A percentile compares a stretch with the other conserved stretches of the same genome.
These are phyloP conservation scores for Euryodendron excelsum DNA, from an alignment of 148 eudicot genomes.

Conservation along the genomic window DNA sequence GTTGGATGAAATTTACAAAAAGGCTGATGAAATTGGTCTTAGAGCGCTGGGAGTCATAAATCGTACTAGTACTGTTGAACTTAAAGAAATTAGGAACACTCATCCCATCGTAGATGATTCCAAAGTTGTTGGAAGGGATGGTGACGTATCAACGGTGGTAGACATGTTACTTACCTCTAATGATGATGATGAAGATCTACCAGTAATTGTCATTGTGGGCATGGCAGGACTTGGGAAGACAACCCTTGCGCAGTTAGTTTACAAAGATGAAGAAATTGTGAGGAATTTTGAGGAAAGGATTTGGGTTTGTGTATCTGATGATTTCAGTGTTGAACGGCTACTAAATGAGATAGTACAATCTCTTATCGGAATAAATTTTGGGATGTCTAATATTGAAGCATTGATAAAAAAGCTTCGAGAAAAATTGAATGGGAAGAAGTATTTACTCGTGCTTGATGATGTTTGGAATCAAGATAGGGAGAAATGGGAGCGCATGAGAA, in stretches of 20 bases:
- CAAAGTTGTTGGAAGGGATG: neutral
- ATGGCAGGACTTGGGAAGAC: neutral
- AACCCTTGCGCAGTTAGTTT: neutral
- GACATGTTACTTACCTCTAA: neutral
- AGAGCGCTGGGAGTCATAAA: neutral
- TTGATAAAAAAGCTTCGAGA: no score
- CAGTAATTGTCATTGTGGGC: neutral
- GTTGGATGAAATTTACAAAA: neutral
- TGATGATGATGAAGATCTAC: neutral
- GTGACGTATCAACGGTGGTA: neutral
- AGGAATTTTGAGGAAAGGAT: neutral
- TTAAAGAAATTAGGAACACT: neutral
- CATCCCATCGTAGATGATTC: neutral
- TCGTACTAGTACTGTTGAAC: no score
- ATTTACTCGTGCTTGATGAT: constrained; percentile 24
- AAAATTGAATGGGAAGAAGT: no score
- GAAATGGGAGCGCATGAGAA: neutral
- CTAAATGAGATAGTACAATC: neutral
- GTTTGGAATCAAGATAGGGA: constrained; percentile 7
- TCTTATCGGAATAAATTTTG: no score
- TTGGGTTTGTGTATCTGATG: neutral
- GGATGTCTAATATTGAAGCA: constrained; percentile 4
- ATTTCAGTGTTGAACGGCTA: neutral
- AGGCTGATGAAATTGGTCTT: constrained; percentile 5
- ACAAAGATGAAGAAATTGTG: neutral